Base-by-base conservation (phyloP, 1,284 basidiomycete species). In the Salmacisia buchloeana region DNA sequence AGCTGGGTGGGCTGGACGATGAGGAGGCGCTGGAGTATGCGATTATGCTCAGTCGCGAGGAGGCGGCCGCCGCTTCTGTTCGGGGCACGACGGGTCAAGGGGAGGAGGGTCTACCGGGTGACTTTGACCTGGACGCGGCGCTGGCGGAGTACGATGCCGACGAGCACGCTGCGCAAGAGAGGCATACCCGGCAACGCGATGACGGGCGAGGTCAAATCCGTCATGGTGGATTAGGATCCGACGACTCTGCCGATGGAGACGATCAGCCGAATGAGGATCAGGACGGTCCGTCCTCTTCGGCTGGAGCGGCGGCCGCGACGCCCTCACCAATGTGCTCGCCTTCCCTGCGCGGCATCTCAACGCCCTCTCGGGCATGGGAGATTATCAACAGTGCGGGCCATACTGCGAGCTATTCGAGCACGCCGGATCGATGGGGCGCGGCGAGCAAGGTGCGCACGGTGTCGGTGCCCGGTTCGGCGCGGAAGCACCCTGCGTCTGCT, bases 11-110 rank as follows among this genome's bases (percentile, higher is more conserved):
- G 0, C 81, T 93, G 52, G 87, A 84, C 68, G 91, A 93, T 73
- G 81, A 82, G 6, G 90, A 91, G 73, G 89, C 89, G 0, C 81
- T 93, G 23, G 88, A 90, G 70, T 92, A 92, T 73, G 85, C 87
- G 0, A 78, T 93, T 60, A 91, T 93, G 89, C 84, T 93, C 63
- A 91, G 89, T 67, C 85, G 88, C 4, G 91, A 93, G 38, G 89
- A 92, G 9, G 10, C 46, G 5, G 18, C n/a, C n/a, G 46, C n/a
- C 29, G 46, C 15, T 7, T 18, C 46, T 25, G 21, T 15, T 10
- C 46, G n/a, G 27, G 25, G 46, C 46, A 10, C 5, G 18, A 9
- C 43, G 43, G 27, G 15, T 15, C 10, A 33, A 25, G 29, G 29
- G 9, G n/a, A 15, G 46, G 46, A 27, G 23, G 45, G 10, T n/a